These are phyloP conservation scores for Tylopilus intermedius DNA, from an alignment of 768 basidiomycete genomes.

Conservation along the genomic window DNA sequence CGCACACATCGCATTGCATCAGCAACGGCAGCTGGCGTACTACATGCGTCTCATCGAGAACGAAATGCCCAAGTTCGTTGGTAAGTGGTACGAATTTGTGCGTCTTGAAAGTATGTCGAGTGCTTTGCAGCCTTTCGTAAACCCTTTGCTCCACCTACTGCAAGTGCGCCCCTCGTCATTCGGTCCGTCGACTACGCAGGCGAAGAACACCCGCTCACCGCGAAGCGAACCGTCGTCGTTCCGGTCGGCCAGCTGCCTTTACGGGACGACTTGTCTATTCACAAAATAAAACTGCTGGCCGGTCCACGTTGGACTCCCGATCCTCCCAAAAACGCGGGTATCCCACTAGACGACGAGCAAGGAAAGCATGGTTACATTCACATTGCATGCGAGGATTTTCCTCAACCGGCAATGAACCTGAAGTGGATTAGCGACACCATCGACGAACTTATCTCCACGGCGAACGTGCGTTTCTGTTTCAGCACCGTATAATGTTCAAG, in stretches of 20 bases:
- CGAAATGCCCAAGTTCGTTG: conserved; percentile 82
- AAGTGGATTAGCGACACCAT: conserved; percentile 91
- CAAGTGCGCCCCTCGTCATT: conserved; percentile 56
- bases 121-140: conserved; percentile 65
- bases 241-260: conserved; percentile 73
- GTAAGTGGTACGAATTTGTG: conserved; percentile 39
- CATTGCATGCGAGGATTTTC: conserved; percentile 86
- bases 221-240: conserved; percentile 70
- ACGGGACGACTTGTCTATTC: conserved; percentile 54
- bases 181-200: conserved; percentile 75
- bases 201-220: conserved; percentile 65
- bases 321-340: conserved; percentile 66
- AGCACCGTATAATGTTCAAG: neutral
- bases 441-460: conserved; percentile 70
- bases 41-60: conserved; percentile 84
- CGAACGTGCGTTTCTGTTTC: conserved; percentile 61
- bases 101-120: conserved; percentile 6
- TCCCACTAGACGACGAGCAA: conserved; percentile 38
- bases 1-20: conserved; percentile 68
- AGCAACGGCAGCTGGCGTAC: conserved; percentile 69
- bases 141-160: conserved; percentile 66
- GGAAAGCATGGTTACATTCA: conserved; percentile 78
- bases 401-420: conserved; percentile 77
- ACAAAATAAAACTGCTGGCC: conserved; percentile 85
- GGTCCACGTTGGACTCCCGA: conserved; percentile 81